Evolutionary conservation across 2,329 filamentous ascomycete genomes (phyloP).

Genomic region (Aureobasidium zeae): DNA sequence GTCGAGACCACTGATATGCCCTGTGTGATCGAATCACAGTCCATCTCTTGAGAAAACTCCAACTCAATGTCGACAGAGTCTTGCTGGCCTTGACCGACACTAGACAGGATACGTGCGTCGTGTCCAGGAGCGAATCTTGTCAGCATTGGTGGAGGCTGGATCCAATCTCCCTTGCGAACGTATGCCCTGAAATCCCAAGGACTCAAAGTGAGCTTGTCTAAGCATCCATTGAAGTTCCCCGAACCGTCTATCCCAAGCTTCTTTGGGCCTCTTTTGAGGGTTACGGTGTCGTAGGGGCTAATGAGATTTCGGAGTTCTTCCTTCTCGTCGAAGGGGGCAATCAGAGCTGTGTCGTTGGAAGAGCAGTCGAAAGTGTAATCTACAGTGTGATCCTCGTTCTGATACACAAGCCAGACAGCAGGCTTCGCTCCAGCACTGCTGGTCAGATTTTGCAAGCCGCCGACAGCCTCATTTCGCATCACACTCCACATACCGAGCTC

Average conservation of each 20-base stretch:
- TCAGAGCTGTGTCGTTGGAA: slow-evolving; percentile 39
- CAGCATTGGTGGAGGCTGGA: slow-evolving; percentile 47
- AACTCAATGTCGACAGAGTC: slow-evolving; percentile 45
- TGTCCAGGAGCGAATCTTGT: slow-evolving; percentile 54
- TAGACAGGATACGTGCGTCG: slow-evolving; percentile 47
- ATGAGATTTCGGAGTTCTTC: slow-evolving; percentile 54
- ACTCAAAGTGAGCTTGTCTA: slow-evolving; percentile 43
- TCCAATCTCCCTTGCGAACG: slow-evolving; percentile 45
- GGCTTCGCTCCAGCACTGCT: slow-evolving; percentile 25
- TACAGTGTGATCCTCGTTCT: slow-evolving; percentile 40
- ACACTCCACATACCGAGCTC: slow-evolving; percentile 55
- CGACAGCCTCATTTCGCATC: slow-evolving; percentile 40
- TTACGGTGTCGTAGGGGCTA: slow-evolving; percentile 50
- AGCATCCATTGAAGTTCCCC: slow-evolving; percentile 45
- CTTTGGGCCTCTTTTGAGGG: slow-evolving; percentile 38
- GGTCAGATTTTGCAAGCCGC: slow-evolving; percentile 40
- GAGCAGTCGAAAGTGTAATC: slow-evolving; percentile 51
- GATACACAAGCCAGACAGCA: slow-evolving; percentile 45
- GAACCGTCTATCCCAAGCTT: slow-evolving; percentile 42
- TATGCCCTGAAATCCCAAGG: slow-evolving; percentile 53
- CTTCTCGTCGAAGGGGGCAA: slow-evolving; percentile 47
- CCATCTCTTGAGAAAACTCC: slow-evolving; percentile 52
- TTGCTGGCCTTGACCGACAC: slow-evolving; percentile 27
- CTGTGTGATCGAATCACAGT: slow-evolving; percentile 46
- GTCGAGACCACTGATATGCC: slow-evolving; percentile 46